Evolutionary conservation across 1,284 basidiomycete genomes (phyloP).

Genomic region (Rhodotorula sp.): DNA sequence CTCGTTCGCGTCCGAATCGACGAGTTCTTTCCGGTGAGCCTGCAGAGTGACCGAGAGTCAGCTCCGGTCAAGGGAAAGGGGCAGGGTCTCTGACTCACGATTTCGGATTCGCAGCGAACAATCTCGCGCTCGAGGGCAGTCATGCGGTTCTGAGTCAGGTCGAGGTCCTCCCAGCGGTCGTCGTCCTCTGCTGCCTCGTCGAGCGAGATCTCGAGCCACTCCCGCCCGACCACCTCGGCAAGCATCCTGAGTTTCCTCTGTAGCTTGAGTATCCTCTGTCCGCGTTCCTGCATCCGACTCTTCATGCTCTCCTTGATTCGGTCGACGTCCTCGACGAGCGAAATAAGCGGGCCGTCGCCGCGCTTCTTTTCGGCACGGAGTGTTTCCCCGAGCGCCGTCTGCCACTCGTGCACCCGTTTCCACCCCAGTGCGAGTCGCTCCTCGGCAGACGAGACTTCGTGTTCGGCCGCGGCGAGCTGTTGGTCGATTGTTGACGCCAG

Average conservation of each 20-base stretch:
- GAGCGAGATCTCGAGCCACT: slow-evolving; percentile 55
- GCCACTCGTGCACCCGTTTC: slow-evolving; percentile 28
- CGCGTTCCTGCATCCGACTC: slow-evolving; percentile 32
- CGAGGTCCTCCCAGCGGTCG: slow-evolving; percentile 46
- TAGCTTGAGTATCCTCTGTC: slow-evolving; percentile 19
- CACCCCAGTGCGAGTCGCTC: slow-evolving; percentile 1
- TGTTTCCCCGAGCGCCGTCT: slow-evolving; percentile 29
- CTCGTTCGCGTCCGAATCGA: slow-evolving; percentile 64
- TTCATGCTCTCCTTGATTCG: slow-evolving; percentile 23
- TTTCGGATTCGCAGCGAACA: slow-evolving; percentile 71
- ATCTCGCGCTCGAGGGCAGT: slow-evolving; percentile 73
- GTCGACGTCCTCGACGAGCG: slow-evolving; percentile 21
- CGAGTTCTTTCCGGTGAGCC: slow-evolving; percentile 64
- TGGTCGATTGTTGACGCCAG: slow-evolving; percentile 16
- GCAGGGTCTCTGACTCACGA: slow-evolving; percentile 56
- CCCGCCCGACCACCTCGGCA: slow-evolving; percentile 57
- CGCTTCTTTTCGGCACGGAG: neutral
- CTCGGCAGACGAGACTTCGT: slow-evolving; percentile 23
- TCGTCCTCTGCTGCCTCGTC: slow-evolving; percentile 45
- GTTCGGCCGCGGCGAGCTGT: slow-evolving; percentile 25
- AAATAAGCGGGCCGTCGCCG: slow-evolving; percentile 12
- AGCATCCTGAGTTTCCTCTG: slow-evolving; percentile 16
- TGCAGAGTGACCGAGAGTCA: slow-evolving; percentile 46
- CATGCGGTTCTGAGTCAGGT: slow-evolving; percentile 74
- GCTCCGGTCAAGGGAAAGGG: neutral